phyloP scores from a whole-genome alignment of 2,329 filamentous ascomycete genomes.

The Stenocarpella maydis region DNA sequence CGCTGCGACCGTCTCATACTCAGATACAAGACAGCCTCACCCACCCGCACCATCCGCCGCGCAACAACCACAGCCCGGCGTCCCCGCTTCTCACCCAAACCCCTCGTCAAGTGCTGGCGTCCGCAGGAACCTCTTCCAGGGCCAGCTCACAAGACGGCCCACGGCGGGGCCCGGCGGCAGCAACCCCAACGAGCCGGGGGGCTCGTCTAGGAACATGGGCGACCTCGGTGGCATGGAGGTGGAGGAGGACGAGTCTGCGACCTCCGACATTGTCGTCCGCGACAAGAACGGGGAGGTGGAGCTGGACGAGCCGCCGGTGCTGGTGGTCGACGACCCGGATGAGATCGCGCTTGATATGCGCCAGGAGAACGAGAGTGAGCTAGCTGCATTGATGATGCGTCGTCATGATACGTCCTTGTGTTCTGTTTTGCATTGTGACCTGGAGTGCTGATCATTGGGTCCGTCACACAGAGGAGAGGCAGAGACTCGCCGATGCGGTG shows the following conservation, averaged over 20 bases:
- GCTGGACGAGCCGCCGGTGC: constrained; percentile 64
- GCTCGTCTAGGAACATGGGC: constrained; percentile 43
- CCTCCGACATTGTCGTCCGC: constrained; percentile 70
- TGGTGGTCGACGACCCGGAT: constrained; percentile 61
- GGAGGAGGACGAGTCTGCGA: constrained; percentile 63
- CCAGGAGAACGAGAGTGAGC: constrained; percentile 63
- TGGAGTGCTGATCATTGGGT: background rate
- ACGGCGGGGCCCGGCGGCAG: constrained; percentile 46
- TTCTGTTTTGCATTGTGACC: background rate
- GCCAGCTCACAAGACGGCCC: constrained; percentile 65
- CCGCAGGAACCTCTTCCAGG: constrained; percentile 67
- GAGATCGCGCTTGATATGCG: constrained; percentile 65
- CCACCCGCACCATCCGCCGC: constrained; percentile 13
- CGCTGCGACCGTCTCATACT: constrained; percentile 35
- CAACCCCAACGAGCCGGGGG: constrained; percentile 48
- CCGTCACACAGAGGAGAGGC: constrained; percentile 60
- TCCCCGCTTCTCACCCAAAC: background rate
- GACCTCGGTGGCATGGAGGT: constrained; percentile 57
- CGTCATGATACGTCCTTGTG: background rate
- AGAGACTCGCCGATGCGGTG: constrained; percentile 67
- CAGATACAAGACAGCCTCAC: constrained; percentile 22
- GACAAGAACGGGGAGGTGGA: constrained; percentile 70
- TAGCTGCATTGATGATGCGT: background rate
- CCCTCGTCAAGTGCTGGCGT: constrained; percentile 42
- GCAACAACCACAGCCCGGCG: constrained; percentile 1